Conservation (phyloP, 495 filamentous ascomycete genomes). For the Penicillium simplicissimum region DNA sequence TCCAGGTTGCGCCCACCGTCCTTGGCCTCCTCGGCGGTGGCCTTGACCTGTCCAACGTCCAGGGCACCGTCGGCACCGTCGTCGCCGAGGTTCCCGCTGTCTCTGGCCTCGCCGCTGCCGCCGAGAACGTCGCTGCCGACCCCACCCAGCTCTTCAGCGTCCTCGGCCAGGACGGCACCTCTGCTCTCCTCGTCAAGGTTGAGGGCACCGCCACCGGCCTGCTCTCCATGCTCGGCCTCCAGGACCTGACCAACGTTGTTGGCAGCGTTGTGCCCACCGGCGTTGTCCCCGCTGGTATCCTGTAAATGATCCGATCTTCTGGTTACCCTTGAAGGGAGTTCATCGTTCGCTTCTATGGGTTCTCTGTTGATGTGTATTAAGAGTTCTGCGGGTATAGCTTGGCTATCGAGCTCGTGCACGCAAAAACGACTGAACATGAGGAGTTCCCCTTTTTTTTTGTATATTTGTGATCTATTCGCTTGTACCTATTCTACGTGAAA, state of each 20-base stretch:
- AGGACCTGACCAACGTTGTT: conserved; percentile 15
- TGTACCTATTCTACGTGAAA: conserved; percentile 27
- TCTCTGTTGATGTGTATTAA: conserved; percentile 16
- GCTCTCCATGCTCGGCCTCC: conserved; percentile 26
- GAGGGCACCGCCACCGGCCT: conserved; percentile 19
- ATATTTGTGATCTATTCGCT: conserved; percentile 11
- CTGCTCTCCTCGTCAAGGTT: conserved; percentile 27
- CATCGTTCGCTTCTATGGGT: conserved; percentile 26
- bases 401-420: conserved; percentile 15
- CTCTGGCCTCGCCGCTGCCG: conserved; percentile 11
- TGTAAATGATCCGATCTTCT: conserved; percentile 19
- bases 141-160: conserved; percentile 24
- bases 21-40: conserved; percentile 16
- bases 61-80: conserved; percentile 23
- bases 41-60: conserved; percentile 19
- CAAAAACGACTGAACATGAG: conserved; percentile 25
- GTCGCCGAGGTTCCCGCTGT: conserved; percentile 16
- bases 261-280: conserved; percentile 21
- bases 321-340: conserved; percentile 19
- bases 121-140: conserved; percentile 15
- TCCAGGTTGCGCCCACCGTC: conserved; percentile 19
- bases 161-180: conserved; percentile 18
- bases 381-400: conserved; percentile 8
- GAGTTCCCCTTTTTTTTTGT: conserved; percentile 20
- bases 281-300: conserved; percentile 12